These are phyloP conservation scores for Leucogyrophana mollusca DNA, from an alignment of 768 basidiomycete species.

Conservation along the genomic window DNA sequence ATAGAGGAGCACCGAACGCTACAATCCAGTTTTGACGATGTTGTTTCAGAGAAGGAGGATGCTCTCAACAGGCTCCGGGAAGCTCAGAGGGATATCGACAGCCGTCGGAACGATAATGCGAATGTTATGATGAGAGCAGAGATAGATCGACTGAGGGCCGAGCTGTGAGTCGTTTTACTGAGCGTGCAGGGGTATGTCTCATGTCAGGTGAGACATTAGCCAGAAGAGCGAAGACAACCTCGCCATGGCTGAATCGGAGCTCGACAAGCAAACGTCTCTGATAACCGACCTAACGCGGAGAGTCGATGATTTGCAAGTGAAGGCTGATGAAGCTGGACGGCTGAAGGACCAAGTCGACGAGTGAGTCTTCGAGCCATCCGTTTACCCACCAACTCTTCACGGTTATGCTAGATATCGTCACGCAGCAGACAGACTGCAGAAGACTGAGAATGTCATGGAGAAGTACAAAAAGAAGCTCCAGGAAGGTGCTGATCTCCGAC, in stretches of 20 bases:
- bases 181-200: constrained; percentile 9
- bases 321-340: constrained; percentile 74
- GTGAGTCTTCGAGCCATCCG: constrained; percentile 35
- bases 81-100: constrained; percentile 57
- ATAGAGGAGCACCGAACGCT: constrained; percentile 73
- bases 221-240: constrained; percentile 95
- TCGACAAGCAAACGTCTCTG: constrained; percentile 73
- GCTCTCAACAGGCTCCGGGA: constrained; percentile 61
- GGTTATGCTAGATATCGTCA: constrained; percentile 69
- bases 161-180: constrained; percentile 68
- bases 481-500: constrained; percentile 86
- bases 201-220: constrained; percentile 45
- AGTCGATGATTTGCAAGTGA: constrained; percentile 75
- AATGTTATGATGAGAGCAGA: constrained; percentile 79
- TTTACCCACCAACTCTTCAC: background rate
- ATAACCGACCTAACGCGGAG: constrained; percentile 75
- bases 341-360: constrained; percentile 96
- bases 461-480: constrained; percentile 99
- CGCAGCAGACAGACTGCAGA: constrained; percentile 87
- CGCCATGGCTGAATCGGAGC: constrained; percentile 74
- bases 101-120: constrained; percentile 62
- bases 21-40: constrained; percentile 78
- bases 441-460: constrained; percentile 96
- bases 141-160: constrained; percentile 75
- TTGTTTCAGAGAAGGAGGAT: constrained; percentile 77